Evolutionary conservation across 2,329 filamentous ascomycete genomes (phyloP).

Genomic region (Sporothrix variecibatus): DNA sequence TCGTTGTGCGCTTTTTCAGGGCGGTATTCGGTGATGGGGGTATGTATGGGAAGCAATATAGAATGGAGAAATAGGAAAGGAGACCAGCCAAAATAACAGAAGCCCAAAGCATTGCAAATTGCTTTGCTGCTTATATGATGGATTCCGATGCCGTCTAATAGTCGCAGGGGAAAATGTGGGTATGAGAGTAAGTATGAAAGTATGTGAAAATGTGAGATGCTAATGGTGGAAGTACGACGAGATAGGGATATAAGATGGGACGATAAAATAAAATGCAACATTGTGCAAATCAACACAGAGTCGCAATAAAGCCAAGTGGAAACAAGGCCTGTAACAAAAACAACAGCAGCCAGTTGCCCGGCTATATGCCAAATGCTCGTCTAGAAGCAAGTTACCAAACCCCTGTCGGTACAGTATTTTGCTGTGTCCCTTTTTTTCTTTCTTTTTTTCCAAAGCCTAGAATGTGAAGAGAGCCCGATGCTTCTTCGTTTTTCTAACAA

Average conservation of each 20-base stretch:
- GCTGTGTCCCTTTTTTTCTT: not conserved
- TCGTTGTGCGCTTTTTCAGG: not conserved
- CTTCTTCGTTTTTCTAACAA: not conserved
- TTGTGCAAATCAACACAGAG: not conserved
- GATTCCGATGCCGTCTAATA: not conserved
- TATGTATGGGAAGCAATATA: not conserved
- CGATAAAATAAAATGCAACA: not conserved
- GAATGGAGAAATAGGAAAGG: not conserved
- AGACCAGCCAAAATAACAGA: not conserved
- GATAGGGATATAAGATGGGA: not conserved
- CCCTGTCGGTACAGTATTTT: constrained; percentile 27
- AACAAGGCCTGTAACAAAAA: constrained; percentile 3
- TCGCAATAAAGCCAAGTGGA: not conserved
- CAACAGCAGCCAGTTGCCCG: constrained; percentile 37
- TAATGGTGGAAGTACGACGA: not conserved
- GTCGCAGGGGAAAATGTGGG: not conserved
- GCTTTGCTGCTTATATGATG: not conserved
- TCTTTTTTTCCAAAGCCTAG: not conserved
- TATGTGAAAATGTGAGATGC: not conserved
- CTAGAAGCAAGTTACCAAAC: constrained; percentile 59
- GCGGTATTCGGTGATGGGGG: not conserved
- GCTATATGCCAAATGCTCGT: constrained; percentile 42
- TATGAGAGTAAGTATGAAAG: not conserved
- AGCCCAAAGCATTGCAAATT: not conserved
- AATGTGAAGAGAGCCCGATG: not conserved